Evolutionary conservation across 306 rosid genomes (phyloP).

Genomic region (Delonix regia): DNA sequence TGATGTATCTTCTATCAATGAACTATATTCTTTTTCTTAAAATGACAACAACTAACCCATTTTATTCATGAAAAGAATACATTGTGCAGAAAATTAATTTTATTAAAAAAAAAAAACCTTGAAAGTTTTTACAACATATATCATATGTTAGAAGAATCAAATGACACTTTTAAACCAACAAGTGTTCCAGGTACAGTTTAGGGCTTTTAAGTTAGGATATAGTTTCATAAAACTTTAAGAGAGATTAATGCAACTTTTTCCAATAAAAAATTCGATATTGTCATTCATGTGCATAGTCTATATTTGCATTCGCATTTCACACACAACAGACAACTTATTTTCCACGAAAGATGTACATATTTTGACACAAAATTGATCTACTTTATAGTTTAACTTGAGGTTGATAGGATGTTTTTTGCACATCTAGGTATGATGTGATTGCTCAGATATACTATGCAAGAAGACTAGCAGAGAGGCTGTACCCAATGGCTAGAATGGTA

Average conservation of each 20-base stretch:
- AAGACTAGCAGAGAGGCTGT: conserved; percentile 77
- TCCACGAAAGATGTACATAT: conserved; percentile 33
- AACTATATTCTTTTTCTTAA: no score
- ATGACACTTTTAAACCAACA: background rate
- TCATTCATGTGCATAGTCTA: background rate
- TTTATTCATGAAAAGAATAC: no score
- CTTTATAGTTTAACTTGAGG: conserved; percentile 25
- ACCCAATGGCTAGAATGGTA: conserved; percentile 90
- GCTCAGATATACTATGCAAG: conserved; percentile 84
- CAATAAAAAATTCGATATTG: background rate
- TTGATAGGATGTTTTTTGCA: conserved; percentile 22
- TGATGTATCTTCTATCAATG: no score
- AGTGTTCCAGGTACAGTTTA: background rate
- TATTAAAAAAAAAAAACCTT: no score
- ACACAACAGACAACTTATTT: conserved; percentile 17
- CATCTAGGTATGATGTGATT: conserved; percentile 78
- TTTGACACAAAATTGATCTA: background rate
- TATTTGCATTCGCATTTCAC: conserved; percentile 12
- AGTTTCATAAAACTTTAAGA: background rate
- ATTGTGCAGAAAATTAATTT: no score
- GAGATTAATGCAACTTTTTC: background rate
- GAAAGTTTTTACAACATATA: background rate
- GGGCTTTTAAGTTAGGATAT: no score
- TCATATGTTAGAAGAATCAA: background rate
- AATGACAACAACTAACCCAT: no score